Percentiles rank a stretch among this genome's conserved stretches.
These are phyloP conservation scores for Myrmaecium sp. DNA, from an alignment of 2,329 filamentous ascomycete species.

Conservation along the genomic window DNA sequence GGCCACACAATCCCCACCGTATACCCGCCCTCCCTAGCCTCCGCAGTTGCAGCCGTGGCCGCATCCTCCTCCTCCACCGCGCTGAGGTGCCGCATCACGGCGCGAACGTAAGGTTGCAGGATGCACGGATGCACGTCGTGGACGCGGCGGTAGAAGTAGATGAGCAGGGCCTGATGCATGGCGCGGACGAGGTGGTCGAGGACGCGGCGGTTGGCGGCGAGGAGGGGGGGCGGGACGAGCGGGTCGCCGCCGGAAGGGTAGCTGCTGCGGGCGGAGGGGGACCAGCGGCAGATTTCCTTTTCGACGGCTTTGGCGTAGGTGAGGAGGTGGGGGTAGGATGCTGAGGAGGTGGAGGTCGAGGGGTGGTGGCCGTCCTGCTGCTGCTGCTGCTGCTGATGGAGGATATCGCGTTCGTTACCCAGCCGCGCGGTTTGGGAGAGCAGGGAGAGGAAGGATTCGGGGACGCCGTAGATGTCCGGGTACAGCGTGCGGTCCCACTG, in stretches of 20 bases:
- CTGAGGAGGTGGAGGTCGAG: too few species aligned
- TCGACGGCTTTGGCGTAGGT: conserved; percentile 3
- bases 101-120: conserved; percentile 21
- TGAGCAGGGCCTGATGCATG: conserved; percentile 22
- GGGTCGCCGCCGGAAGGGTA: conserved; percentile 4
- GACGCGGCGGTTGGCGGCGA: background rate
- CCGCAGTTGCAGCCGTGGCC: too few species aligned
- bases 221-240: conserved; percentile 7
- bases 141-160: conserved; percentile 26
- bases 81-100: conserved; percentile 15
- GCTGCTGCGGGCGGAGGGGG: background rate
- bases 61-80: conserved; percentile 13
- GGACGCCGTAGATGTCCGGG: conserved; percentile 25
- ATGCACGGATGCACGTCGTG: conserved; percentile 22
- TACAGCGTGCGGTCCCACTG: conserved; percentile 17
- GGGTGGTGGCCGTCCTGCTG: too few species aligned
- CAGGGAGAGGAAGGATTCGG: conserved; percentile 27
- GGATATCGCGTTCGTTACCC: conserved; percentile 17
- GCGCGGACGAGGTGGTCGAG: conserved; percentile 19
- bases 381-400: too few species aligned
- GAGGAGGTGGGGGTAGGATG: too few species aligned
- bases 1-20: conserved; percentile 17
- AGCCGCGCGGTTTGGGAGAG: conserved; percentile 27
- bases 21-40: too few species aligned
- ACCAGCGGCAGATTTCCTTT: conserved; percentile 1